A percentile compares a stretch with the other conserved stretches of the same genome.
These are phyloP conservation scores for Populus trichocarpa DNA, from an alignment of 441 rosid species.

Conservation along the genomic window DNA sequence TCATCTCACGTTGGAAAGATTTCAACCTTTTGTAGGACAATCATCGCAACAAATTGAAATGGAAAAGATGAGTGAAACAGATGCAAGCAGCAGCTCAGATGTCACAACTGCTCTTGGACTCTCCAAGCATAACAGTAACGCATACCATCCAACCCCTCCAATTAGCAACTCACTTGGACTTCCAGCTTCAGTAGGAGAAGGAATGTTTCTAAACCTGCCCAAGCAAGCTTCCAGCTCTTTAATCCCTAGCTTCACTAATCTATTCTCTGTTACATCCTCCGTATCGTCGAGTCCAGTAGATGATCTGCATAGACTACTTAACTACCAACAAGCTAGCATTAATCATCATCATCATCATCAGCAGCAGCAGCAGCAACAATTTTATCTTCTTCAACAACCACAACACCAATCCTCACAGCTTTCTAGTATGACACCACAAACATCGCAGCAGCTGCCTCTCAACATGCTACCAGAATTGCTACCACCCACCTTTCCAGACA, in stretches of 20 bases:
- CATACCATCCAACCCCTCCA: slow-evolving; percentile 33
- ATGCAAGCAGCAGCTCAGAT: slow-evolving; percentile 62
- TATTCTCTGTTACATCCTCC: slow-evolving; percentile 28
- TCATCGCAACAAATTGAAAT: slow-evolving; percentile 30
- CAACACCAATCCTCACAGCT: slow-evolving; percentile 25
- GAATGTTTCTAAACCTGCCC: slow-evolving; percentile 27
- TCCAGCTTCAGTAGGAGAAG: slow-evolving; percentile 35
- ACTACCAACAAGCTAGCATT: slow-evolving; percentile 49
- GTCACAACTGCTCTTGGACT: slow-evolving; percentile 62
- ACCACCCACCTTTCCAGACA: slow-evolving; percentile 48
- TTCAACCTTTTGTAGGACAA: slow-evolving; percentile 24
- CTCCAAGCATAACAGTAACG: slow-evolving; percentile 41
- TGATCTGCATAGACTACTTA: slow-evolving; percentile 81
- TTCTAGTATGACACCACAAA: slow-evolving; percentile 29
- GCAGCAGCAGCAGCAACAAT: slow-evolving; percentile 33
- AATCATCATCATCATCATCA: slow-evolving; percentile 24
- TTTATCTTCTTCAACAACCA: slow-evolving; percentile 29
- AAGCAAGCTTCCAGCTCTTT: not conserved
- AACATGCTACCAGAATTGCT: slow-evolving; percentile 42
- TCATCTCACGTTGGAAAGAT: slow-evolving; percentile 26
- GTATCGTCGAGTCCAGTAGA: slow-evolving; percentile 37
- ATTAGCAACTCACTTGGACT: slow-evolving; percentile 28
- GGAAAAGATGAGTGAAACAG: slow-evolving; percentile 17
- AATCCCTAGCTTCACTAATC: slow-evolving; percentile 28
- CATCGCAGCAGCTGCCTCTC: slow-evolving; percentile 37